Percentiles rank a stretch among this genome's conserved stretches.
Conservation (phyloP, 2,329 filamentous ascomycete species). For the Neofusicoccum umdonicola region DNA sequence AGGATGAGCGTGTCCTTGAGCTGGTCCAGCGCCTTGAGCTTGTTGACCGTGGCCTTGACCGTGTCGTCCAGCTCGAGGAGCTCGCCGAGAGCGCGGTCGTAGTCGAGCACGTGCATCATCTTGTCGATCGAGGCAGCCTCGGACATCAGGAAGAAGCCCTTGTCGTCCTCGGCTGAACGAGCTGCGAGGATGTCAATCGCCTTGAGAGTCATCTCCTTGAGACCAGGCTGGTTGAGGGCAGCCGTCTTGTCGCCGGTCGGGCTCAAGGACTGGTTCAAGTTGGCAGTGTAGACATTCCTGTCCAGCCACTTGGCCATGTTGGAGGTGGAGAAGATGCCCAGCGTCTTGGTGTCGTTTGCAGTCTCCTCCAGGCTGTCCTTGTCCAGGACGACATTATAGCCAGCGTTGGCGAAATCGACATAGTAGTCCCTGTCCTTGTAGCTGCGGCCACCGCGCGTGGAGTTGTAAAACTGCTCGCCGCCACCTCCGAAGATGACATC, state of each 20-base stretch:
- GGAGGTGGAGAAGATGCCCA: conserved; percentile 73
- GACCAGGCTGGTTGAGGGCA: conserved; percentile 73
- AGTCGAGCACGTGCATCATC: conserved; percentile 83
- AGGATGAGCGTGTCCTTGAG: conserved; percentile 75
- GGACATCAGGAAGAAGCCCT: conserved; percentile 85
- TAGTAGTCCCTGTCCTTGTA: conserved; percentile 73
- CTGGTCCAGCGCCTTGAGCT: conserved; percentile 63
- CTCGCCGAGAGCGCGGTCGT: conserved; percentile 80
- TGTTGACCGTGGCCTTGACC: conserved; percentile 68
- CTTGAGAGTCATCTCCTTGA: conserved; percentile 89
- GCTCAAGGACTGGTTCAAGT: conserved; percentile 67
- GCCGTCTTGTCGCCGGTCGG: conserved; percentile 63
- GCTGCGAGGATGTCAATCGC: conserved; percentile 75
- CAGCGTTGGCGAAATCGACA: conserved; percentile 65
- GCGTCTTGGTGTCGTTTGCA: conserved; percentile 59
- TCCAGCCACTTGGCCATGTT: conserved; percentile 85
- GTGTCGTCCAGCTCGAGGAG: conserved; percentile 85
- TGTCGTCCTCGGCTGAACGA: conserved; percentile 53
- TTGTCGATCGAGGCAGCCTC: conserved; percentile 86
- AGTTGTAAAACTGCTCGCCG: conserved; percentile 71
- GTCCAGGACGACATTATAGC: conserved; percentile 71
- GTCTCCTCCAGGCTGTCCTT: conserved; percentile 65
- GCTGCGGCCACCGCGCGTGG: conserved; percentile 56
- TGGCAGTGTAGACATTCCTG: conserved; percentile 74
- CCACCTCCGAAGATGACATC: conserved; percentile 82